Evolutionary conservation across 371 early-diverging fungal species (phyloP).

Genomic region (Mucor velutinosus): DNA sequence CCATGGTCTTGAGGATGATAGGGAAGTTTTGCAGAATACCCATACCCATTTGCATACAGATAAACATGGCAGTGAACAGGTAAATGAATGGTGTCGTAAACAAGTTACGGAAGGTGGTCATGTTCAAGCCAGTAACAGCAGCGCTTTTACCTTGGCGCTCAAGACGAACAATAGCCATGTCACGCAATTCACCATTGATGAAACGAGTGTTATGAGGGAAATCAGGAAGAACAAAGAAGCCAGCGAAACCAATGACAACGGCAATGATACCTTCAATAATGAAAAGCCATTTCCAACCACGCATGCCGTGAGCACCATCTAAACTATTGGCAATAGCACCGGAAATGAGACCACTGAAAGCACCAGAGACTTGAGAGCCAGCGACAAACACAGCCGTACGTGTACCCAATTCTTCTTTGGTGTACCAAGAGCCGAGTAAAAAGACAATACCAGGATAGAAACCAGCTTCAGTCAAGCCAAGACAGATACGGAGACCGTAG

Average conservation of each 20-base stretch:
- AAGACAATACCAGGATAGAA: conserved; percentile 78
- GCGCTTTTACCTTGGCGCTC: conserved; percentile 39
- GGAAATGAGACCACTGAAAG: conserved; percentile 66
- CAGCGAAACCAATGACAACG: conserved; percentile 42
- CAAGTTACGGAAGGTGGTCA: conserved; percentile 39
- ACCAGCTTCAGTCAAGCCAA: conserved; percentile 71
- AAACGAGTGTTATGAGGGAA: conserved; percentile 56
- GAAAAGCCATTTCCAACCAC: conserved; percentile 67
- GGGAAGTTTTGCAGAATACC: conserved; percentile 45
- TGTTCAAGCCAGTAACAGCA: conserved; percentile 24
- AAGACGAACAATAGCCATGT: conserved; percentile 52
- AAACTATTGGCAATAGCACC: conserved; percentile 40
- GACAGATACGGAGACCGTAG: conserved; percentile 61
- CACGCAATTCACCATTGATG: conserved; percentile 52
- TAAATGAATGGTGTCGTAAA: conserved; percentile 43
- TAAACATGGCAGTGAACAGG: conserved; percentile 37
- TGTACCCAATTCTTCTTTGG: conserved; percentile 71
- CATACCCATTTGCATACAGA: conserved; percentile 52
- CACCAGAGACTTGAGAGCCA: conserved; percentile 66
- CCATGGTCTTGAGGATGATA: conserved; percentile 38
- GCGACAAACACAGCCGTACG: conserved; percentile 72
- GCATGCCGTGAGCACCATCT: conserved; percentile 49
- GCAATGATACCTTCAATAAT: conserved; percentile 59
- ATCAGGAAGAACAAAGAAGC: conserved; percentile 58
- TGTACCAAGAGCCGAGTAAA: conserved; percentile 79